Evolutionary conservation across 2,329 filamentous ascomycete genomes (phyloP).

Genomic region (Aspergillus quadricinctus): DNA sequence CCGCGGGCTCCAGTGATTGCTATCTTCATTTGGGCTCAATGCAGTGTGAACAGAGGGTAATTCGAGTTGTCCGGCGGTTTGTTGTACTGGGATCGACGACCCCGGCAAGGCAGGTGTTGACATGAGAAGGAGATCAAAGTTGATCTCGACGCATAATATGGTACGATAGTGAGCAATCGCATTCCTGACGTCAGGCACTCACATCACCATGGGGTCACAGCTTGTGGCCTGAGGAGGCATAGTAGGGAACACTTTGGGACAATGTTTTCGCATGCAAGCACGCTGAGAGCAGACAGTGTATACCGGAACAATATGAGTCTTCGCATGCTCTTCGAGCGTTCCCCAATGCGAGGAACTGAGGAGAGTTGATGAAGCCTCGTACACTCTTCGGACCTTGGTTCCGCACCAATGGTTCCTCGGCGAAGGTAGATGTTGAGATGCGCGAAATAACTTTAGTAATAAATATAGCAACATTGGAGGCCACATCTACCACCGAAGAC

Average conservation of each 20-base stretch:
- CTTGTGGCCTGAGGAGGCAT: background rate
- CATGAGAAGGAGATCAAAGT: background rate
- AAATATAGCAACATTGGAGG: too few relatives aligned
- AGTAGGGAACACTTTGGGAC: background rate
- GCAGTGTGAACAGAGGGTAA: too few relatives aligned
- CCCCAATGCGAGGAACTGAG: background rate
- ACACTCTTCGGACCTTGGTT: background rate
- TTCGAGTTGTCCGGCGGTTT: background rate
- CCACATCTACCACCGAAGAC: too few relatives aligned
- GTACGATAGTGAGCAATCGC: background rate
- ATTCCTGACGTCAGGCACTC: background rate
- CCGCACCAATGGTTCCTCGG: background rate
- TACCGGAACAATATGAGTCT: background rate
- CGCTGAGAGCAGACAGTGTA: too few relatives aligned
- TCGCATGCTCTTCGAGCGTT: background rate
- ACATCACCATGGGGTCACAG: background rate
- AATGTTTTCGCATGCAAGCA: too few relatives aligned
- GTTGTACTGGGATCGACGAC: background rate
- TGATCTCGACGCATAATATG: background rate
- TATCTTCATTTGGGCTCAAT: slow-evolving; percentile 35
- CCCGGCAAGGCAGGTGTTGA: background rate
- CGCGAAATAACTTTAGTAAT: background rate
- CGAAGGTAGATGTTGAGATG: background rate
- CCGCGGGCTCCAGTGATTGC: slow-evolving; percentile 39
- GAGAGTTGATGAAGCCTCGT: background rate